Percentiles rank a stretch among this genome's conserved stretches.
Evolutionary conservation across 106 monocot genomes (phyloP).

Genomic region (Alisma plantagoaquatica): DNA sequence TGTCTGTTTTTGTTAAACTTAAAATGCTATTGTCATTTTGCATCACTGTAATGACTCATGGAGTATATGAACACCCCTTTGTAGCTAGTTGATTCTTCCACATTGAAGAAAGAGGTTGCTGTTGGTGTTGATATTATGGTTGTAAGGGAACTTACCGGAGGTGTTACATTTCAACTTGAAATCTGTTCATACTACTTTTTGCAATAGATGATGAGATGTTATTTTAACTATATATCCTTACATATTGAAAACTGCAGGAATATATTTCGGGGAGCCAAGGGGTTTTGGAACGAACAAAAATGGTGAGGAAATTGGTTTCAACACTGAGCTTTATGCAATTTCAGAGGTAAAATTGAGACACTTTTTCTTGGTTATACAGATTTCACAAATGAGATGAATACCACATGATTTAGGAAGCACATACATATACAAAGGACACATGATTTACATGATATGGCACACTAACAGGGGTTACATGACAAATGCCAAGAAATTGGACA

Average conservation of each 20-base stretch:
- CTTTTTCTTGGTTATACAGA: no score
- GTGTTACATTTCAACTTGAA: conserved; percentile 9
- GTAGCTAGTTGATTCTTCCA: conserved; percentile 75
- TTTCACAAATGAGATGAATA: no score
- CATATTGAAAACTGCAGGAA: conserved; percentile 32
- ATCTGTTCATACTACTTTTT: background rate
- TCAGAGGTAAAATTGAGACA: conserved; percentile 90
- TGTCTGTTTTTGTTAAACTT: no score
- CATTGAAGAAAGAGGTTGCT: conserved; percentile 79
- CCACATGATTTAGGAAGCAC: no score
- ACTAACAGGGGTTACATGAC: no score
- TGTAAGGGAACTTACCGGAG: conserved; percentile 87
- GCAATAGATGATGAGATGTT: background rate
- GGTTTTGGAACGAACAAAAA: conserved; percentile 75
- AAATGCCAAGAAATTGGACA: no score
- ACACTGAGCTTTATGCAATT: conserved; percentile 79
- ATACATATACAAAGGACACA: no score
- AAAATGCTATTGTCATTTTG: no score
- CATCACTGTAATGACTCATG: no score
- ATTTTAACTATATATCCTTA: background rate
- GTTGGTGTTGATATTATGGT: conserved; percentile 93
- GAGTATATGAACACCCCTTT: no score
- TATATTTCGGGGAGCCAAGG: conserved; percentile 94
- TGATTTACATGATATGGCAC: no score
- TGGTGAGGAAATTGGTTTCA: conserved; percentile 79